Conservation (phyloP, 2,329 filamentous ascomycete genomes). For the Hypoxylon sp. region DNA sequence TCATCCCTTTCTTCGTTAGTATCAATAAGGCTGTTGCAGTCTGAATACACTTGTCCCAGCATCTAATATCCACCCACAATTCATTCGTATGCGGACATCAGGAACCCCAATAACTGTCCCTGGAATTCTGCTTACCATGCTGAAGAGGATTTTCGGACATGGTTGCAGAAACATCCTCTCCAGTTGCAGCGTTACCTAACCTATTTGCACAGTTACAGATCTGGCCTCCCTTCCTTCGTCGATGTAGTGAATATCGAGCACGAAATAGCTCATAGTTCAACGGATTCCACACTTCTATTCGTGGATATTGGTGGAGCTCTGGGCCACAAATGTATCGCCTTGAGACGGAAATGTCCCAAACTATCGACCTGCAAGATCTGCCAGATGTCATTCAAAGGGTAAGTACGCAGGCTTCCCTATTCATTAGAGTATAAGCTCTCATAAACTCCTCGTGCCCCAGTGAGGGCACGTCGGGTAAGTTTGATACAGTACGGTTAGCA, state of each 20-base stretch:
- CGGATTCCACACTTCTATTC: constrained; percentile 38
- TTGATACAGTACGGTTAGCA: background rate
- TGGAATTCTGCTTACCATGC: constrained; percentile 40
- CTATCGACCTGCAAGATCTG: constrained; percentile 47
- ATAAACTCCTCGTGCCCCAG: no score
- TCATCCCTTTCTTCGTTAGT: constrained; percentile 38
- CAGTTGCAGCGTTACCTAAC: constrained; percentile 36
- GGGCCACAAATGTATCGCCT: constrained; percentile 45
- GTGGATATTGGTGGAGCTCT: constrained; percentile 47
- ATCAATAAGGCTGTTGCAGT: constrained; percentile 14
- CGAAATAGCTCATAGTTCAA: constrained; percentile 33
- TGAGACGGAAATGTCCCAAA: constrained; percentile 34
- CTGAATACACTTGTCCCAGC: constrained; percentile 30
- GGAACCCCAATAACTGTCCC: constrained; percentile 22
- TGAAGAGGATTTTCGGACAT: constrained; percentile 29
- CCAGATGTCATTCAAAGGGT: constrained; percentile 30
- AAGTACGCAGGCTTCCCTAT: background rate
- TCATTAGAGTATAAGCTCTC: no score
- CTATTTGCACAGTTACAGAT: constrained; percentile 42
- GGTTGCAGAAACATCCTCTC: constrained; percentile 40
- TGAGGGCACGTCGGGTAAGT: background rate
- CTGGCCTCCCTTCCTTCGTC: constrained; percentile 40
- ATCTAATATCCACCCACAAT: constrained; percentile 41
- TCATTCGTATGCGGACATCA: constrained; percentile 34
- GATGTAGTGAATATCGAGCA: constrained; percentile 39